Conservation (phyloP, 345 rosid species). For the Citrus trifoliata region DNA sequence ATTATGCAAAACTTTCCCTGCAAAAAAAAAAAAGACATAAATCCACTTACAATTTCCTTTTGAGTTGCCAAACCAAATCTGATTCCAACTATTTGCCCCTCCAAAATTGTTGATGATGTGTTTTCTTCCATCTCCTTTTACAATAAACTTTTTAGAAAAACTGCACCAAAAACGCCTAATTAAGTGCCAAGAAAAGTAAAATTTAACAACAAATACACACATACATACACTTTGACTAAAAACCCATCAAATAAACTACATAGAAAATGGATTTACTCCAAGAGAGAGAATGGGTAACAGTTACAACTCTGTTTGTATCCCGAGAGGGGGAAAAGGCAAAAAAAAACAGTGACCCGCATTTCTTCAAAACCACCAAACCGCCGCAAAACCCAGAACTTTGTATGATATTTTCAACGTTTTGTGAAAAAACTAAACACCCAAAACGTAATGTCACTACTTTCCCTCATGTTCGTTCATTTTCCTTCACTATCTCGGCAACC, state of each 20-base stretch:
- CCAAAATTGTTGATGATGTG: constrained; percentile 33
- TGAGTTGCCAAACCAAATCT: constrained; percentile 65
- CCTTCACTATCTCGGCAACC: constrained; percentile 2
- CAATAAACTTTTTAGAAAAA: background rate
- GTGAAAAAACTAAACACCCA: background rate
- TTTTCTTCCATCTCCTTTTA: constrained; percentile 53
- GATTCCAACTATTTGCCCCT: constrained; percentile 69
- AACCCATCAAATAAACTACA: background rate
- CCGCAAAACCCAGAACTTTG: background rate
- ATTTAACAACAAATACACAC: background rate
- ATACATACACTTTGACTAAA: background rate
- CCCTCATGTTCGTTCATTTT: background rate
- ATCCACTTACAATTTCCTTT: constrained; percentile 67
- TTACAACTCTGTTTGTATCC: background rate
- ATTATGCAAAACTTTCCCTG: background rate
- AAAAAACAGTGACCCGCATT: background rate
- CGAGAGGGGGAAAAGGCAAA: background rate
- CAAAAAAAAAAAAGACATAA: background rate
- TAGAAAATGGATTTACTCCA: background rate
- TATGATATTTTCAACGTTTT: background rate
- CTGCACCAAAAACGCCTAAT: constrained; percentile 4
- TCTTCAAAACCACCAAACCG: background rate
- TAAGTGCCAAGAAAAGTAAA: background rate
- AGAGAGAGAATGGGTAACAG: background rate
- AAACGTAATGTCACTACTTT: background rate